phyloP scores from a whole-genome alignment of 345 rosid species.

The Trapa incisa region DNA sequence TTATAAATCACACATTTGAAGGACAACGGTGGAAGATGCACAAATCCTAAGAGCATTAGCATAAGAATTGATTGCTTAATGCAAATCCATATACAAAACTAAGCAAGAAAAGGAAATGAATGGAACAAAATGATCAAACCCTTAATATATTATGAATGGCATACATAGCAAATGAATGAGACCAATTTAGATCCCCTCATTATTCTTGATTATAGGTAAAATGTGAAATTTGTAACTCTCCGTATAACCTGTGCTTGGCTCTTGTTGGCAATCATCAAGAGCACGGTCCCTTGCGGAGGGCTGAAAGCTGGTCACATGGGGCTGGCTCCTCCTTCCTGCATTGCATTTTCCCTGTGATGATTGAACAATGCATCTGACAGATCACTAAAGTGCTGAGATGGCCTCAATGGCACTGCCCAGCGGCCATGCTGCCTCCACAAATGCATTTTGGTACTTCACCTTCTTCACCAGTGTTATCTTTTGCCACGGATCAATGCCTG shows the following conservation, averaged over 20 bases:
- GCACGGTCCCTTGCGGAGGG: too few species aligned
- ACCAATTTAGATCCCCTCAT: too few species aligned
- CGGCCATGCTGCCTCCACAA: slow-evolving; percentile 99
- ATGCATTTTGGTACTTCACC: slow-evolving; percentile 46
- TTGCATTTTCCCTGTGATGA: not conserved
- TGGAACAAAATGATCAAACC: not conserved
- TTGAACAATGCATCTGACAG: slow-evolving; percentile 13
- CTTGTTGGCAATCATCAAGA: too few species aligned
- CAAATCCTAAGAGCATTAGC: not conserved
- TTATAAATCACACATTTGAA: not conserved
- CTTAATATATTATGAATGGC: not conserved
- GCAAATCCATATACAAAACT: not conserved
- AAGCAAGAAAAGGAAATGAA: not conserved
- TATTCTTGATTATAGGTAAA: too few species aligned
- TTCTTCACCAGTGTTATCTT: slow-evolving; percentile 75
- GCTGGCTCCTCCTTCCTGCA: not conserved
- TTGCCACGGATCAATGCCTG: slow-evolving; percentile 70
- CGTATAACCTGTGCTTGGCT: too few species aligned
- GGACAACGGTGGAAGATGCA: not conserved
- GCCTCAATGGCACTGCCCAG: slow-evolving; percentile 97
- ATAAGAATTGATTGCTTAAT: not conserved
- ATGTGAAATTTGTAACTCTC: too few species aligned
- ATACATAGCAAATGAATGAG: too few species aligned
- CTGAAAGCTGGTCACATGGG: not conserved
- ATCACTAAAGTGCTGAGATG: slow-evolving; percentile 29